phyloP scores from a whole-genome alignment of 2,329 filamentous ascomycete genomes.

The Ophiocordyceps australis region DNA sequence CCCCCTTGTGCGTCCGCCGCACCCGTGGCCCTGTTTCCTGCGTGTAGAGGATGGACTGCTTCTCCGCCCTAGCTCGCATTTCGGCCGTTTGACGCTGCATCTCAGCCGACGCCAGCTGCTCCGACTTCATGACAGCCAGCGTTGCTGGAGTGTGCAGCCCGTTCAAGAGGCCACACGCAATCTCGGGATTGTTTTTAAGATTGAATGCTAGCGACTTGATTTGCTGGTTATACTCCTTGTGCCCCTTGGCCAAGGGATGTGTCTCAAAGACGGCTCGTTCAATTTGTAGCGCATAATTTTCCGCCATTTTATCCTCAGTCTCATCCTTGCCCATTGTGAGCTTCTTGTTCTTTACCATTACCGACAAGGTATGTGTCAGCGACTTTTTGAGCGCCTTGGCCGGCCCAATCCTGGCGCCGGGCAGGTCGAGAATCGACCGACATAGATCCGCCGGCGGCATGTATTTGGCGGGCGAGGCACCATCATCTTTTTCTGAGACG shows the following conservation, averaged over 20 bases:
- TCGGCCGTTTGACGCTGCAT: slow-evolving; percentile 60
- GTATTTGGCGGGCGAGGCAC: slow-evolving; percentile 20
- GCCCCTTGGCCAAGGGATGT: slow-evolving; percentile 24
- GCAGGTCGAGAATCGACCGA: slow-evolving; percentile 33
- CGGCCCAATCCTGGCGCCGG: slow-evolving; percentile 44
- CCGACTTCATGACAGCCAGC: slow-evolving; percentile 72
- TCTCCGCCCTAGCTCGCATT: slow-evolving; percentile 61
- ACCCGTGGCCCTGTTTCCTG: slow-evolving; percentile 56
- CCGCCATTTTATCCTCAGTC: slow-evolving; percentile 44
- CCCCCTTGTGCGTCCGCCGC: slow-evolving; percentile 83
- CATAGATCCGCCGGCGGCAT: slow-evolving; percentile 32
- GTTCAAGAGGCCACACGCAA: slow-evolving; percentile 59
- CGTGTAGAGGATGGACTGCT: slow-evolving; percentile 69
- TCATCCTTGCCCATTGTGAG: slow-evolving; percentile 45
- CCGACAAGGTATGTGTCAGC: slow-evolving; percentile 46
- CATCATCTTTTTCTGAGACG: slow-evolving; percentile 28
- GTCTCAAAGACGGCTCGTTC: slow-evolving; percentile 51
- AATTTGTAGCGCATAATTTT: slow-evolving; percentile 58
- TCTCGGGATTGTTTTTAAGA: slow-evolving; percentile 69
- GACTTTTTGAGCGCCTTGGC: slow-evolving; percentile 55
- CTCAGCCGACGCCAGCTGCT: slow-evolving; percentile 86
- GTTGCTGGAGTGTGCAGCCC: slow-evolving; percentile 53
- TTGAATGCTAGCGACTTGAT: slow-evolving; percentile 69
- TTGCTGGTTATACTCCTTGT: slow-evolving; percentile 38
- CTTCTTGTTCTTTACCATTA: slow-evolving; percentile 45